Evolutionary conservation across 306 rosid genomes (phyloP), one percentile per base, ranked within the genome.

Genomic region (Dryas drummondii): DNA sequence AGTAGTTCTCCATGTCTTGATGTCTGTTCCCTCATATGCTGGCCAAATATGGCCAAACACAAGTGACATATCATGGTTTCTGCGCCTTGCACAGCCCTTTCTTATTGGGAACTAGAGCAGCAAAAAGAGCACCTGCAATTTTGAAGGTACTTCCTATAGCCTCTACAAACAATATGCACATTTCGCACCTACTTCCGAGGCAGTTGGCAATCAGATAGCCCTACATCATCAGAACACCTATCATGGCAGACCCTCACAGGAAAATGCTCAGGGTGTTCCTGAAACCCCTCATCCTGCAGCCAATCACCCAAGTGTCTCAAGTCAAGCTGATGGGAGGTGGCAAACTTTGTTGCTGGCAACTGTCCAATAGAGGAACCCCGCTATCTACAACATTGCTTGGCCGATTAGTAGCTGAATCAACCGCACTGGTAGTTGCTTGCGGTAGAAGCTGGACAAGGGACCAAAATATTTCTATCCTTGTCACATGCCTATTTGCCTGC

Each of bases 381-480:
- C 62, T 72, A 65, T 82, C 86, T 12, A 74, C 79, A 6, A 9
- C 77, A 74, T 84, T 81, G 53, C 65, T 49, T 5, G 80, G 78
- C 68, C 70, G 80, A 65, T 56, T 72, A 58, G 81, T 65, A 32
- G 37, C 37, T 72, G 85, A 55, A 64, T 91, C 91, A 55, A 74
- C 70, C 65, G 47, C 86, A 6, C 78, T 45, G 14, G 62, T 55
- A 55, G 60, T 75, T 73, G 84, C 70, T 74, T 85, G 84, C 78
- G 90, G 91, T 32, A 89, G 84, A 83, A 91, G 89, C 76, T 75
- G 87, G 66, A 88, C 79, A 51, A 93, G 92, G 48, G 90, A 93
- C 96, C 84, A 85, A 46, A 91, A 85, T 62, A 91, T 83, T 17
- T 91, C 90, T 68, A 88, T 83, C 83, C 97, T 93, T 53, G 93